These are phyloP conservation scores for Trichoderma hamatum DNA, from an alignment of 2,329 filamentous ascomycete species.

Conservation along the genomic window DNA sequence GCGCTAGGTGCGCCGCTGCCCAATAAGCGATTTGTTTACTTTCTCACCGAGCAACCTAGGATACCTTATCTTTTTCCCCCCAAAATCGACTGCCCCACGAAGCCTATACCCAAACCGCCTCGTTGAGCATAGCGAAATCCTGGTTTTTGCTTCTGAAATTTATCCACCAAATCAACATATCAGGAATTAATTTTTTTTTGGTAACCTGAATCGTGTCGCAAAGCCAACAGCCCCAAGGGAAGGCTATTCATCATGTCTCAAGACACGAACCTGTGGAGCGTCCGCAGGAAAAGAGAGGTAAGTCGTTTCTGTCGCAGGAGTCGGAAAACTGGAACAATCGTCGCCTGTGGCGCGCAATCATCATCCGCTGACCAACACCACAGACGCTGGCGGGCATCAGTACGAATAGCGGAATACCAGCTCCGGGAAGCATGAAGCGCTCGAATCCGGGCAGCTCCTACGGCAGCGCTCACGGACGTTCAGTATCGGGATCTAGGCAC, in stretches of 20 bases:
- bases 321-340: constrained; percentile 7
- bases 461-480: constrained; percentile 73
- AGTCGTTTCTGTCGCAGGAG: constrained; percentile 36
- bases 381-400: constrained; percentile 87
- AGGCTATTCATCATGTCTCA: constrained; percentile 71
- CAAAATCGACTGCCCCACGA: constrained; percentile 18
- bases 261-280: constrained; percentile 85
- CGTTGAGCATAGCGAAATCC: constrained; percentile 23
- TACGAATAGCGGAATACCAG: constrained; percentile 81
- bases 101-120: constrained; percentile 16
- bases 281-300: constrained; percentile 90
- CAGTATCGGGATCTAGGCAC: constrained; percentile 79
- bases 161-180: background rate
- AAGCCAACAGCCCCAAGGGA: background rate
- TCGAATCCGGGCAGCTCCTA: constrained; percentile 75
- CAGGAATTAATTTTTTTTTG: background rate
- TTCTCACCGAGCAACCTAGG: constrained; percentile 44
- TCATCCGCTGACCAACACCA: constrained; percentile 31
- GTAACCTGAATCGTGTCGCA: background rate
- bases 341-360: constrained; percentile 29
- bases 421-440: constrained; percentile 91
- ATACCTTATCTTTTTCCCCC: constrained; percentile 7
- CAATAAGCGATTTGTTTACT: constrained; percentile 50
- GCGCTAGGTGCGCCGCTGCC: constrained; percentile 24
- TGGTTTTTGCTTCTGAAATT: background rate